Percentiles rank a stretch among this genome's conserved stretches.
Conservation (phyloP, 768 basidiomycete species). For the Cubamyces lactineus region DNA sequence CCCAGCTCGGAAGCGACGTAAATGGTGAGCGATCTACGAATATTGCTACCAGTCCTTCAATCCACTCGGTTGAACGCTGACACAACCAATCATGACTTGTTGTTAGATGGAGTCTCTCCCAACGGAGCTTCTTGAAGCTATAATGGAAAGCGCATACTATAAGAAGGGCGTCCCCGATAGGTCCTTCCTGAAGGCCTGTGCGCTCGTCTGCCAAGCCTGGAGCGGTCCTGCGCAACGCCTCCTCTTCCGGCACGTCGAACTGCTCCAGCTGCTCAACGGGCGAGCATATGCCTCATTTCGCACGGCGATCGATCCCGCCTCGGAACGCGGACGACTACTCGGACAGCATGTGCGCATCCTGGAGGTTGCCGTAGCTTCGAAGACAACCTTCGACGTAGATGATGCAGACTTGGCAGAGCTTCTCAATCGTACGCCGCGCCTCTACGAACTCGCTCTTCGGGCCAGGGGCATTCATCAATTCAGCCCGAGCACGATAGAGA, state of each 20-base stretch:
- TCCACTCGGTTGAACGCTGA: neutral
- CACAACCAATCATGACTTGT: neutral
- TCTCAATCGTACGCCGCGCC: constrained; percentile 32
- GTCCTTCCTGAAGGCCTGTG: constrained; percentile 24
- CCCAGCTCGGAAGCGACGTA: no score
- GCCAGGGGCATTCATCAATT: constrained; percentile 35
- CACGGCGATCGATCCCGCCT: constrained; percentile 12
- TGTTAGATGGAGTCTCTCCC: constrained; percentile 18
- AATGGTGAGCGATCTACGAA: no score
- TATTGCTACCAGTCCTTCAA: no score
- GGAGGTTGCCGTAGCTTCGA: constrained; percentile 17
- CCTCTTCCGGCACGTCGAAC: constrained; percentile 27
- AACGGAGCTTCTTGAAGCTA: constrained; percentile 24
- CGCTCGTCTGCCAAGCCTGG: constrained; percentile 30
- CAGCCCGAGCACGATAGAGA: constrained; percentile 23
- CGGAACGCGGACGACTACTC: constrained; percentile 13
- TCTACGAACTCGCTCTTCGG: constrained; percentile 41
- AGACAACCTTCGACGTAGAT: constrained; percentile 1
- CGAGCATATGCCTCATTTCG: constrained; percentile 2
- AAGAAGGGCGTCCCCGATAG: constrained; percentile 21
- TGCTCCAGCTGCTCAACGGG: neutral
- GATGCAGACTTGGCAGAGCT: constrained; percentile 26
- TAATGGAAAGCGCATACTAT: constrained; percentile 30
- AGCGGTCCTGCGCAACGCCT: constrained; percentile 27
- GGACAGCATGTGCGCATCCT: constrained; percentile 26